Base-by-base conservation (phyloP, 495 filamentous ascomycete species). In the Neurospora tetrasperma region DNA sequence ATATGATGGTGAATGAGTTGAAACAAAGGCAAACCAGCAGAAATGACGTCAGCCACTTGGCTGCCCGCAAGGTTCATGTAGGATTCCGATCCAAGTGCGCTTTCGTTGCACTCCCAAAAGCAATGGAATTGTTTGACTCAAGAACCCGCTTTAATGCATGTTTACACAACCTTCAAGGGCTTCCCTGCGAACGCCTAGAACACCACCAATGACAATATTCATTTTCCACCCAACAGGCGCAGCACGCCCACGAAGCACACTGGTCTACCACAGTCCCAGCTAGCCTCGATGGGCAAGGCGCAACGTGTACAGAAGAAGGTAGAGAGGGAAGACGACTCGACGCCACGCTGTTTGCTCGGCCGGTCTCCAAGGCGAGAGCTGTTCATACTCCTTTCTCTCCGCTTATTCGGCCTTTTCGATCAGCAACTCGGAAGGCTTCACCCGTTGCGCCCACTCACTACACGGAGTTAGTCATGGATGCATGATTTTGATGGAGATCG, bases 361-460 rank as follows among this genome's bases (percentile, higher is more conserved):
- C 27, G 12, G 14, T 35, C 16, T 35, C 31, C 9, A 66, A 66
- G 54, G 54, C 12, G 11, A 66, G 23, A 66, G 54, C 54, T 66
- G 54, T 66, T 66, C 27, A 35, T 18, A 18, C 54, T 18, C 31
- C 6, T 66, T 38, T 35, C 54, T 66, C 23, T 66, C 23, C 27
- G 14, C 14, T 43, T 78, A 79, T 44, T 79, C 79, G 12, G 73
- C 77, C 68, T 78, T 79, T 38, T 46, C 70, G 71, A 84, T 85
- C 18, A 85, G 77, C n/a, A 78, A 81, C 31, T 85, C 83, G 4
- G 82, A 79, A 42, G 82, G 79, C 42, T 79, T 78, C 35, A 83
- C 83, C 69, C 91, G 84, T 74, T 92, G 90, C 10, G 90, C 90
- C 91, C 90, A 93, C 83, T 92, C 90, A 39, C 89, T 92, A 40